These are phyloP conservation scores for Fusarium gaditjirri DNA, from an alignment of 2,329 filamentous ascomycete genomes.

Conservation along the genomic window DNA sequence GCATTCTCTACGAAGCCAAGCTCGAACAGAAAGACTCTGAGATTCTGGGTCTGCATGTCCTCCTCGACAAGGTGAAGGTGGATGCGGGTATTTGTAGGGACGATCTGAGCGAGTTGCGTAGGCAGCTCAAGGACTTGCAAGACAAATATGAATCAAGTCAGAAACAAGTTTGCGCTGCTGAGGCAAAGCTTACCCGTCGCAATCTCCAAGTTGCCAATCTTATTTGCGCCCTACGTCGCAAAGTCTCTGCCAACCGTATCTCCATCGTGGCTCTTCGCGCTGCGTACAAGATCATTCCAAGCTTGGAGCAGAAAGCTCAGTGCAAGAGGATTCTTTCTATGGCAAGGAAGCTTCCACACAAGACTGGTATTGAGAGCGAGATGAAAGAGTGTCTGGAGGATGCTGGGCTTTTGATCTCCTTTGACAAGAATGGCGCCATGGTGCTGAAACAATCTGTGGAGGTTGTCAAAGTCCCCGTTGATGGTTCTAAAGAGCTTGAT, in stretches of 20 bases:
- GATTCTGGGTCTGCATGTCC: neutral
- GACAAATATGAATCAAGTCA: neutral
- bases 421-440: neutral
- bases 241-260: neutral
- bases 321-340: neutral
- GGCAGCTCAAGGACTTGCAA: neutral
- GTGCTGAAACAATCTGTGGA: neutral
- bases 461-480: neutral
- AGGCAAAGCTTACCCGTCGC: neutral
- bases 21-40: neutral
- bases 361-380: neutral
- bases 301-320: neutral
- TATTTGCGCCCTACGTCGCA: neutral
- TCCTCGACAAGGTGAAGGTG: neutral
- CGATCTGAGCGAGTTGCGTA: neutral
- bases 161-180: neutral
- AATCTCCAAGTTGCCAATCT: constrained; percentile 1
- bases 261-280: constrained; percentile 6
- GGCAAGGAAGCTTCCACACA: neutral
- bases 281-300: constrained; percentile 5
- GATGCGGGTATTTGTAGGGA: neutral
- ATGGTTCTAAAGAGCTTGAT: neutral
- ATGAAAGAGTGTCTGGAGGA: neutral
- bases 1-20: neutral
- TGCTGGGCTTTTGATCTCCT: neutral